Conservation (phyloP, 257 asterid species). For the Haberlea rhodopensis region DNA sequence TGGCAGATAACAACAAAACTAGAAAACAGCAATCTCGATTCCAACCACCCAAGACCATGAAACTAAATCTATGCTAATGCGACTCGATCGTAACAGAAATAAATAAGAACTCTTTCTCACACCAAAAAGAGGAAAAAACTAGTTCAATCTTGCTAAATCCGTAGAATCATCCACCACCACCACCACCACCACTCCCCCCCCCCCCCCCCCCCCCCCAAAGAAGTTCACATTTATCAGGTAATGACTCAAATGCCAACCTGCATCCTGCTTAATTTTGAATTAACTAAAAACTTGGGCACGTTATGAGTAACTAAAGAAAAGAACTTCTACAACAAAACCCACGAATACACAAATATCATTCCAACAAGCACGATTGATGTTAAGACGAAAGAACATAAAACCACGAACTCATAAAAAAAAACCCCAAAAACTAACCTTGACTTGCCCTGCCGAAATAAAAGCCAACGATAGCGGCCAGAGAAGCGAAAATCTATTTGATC, state of each 20-base stretch:
- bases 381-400: not conserved
- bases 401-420: not conserved
- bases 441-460: conserved; percentile 74
- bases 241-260: conserved; percentile 18
- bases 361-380: not conserved
- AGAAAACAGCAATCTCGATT: not conserved
- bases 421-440: conserved; percentile 58
- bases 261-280: not conserved
- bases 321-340: not conserved
- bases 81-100: not conserved
- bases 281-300: conserved; percentile 10
- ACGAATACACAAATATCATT: not conserved
- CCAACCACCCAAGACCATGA: not conserved
- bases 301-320: not conserved
- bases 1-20: not conserved
- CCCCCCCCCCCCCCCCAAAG: conserved; percentile 1
- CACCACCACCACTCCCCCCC: too few relatives aligned
- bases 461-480: conserved; percentile 77
- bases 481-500: conserved; percentile 86
- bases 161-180: conserved; percentile 19
- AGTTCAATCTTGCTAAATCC: conserved; percentile 8
- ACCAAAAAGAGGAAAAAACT: conserved; percentile 8
- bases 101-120: conserved; percentile 5
- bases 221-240: not conserved
- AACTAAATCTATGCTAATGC: not conserved